phyloP scores from a whole-genome alignment of 345 rosid species.

The Erodium maritimum region DNA sequence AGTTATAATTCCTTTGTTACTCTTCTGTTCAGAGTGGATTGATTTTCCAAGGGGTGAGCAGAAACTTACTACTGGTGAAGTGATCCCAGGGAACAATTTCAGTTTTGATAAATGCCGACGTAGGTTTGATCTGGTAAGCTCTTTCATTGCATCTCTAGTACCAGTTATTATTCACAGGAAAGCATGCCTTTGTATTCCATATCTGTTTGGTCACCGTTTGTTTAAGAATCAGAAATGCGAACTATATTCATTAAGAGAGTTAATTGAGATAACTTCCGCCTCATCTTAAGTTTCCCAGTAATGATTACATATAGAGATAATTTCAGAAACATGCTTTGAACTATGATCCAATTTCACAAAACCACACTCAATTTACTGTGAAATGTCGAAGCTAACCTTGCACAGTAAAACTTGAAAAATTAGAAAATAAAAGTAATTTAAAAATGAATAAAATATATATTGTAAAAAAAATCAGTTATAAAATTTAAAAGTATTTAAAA shows the following conservation, averaged over 20 bases:
- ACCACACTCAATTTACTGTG: too few relatives aligned
- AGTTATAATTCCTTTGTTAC: constrained; percentile 8
- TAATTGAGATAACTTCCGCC: neutral
- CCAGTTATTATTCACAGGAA: neutral
- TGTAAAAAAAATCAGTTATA: too few relatives aligned
- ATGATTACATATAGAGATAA: neutral
- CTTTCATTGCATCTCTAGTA: constrained; percentile 4
- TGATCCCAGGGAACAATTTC: constrained; percentile 57
- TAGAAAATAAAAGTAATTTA: too few relatives aligned
- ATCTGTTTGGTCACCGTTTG: neutral
- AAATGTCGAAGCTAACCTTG: too few relatives aligned
- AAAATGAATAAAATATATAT: too few relatives aligned
- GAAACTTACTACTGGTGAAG: constrained; percentile 51
- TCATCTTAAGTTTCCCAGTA: neutral
- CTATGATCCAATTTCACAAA: too few relatives aligned
- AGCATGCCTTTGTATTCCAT: neutral
- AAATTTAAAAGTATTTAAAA: too few relatives aligned
- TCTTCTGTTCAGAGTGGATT: constrained; percentile 64
- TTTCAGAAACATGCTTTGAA: too few relatives aligned
- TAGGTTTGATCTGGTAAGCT: constrained; percentile 81
- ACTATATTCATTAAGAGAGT: neutral
- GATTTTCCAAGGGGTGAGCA: constrained; percentile 89
- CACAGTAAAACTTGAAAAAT: too few relatives aligned
- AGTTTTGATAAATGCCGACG: constrained; percentile 93
- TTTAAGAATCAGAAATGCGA: too few relatives aligned